Conservation (phyloP, 345 rosid genomes). For the Eucalyptus pauciflora region DNA sequence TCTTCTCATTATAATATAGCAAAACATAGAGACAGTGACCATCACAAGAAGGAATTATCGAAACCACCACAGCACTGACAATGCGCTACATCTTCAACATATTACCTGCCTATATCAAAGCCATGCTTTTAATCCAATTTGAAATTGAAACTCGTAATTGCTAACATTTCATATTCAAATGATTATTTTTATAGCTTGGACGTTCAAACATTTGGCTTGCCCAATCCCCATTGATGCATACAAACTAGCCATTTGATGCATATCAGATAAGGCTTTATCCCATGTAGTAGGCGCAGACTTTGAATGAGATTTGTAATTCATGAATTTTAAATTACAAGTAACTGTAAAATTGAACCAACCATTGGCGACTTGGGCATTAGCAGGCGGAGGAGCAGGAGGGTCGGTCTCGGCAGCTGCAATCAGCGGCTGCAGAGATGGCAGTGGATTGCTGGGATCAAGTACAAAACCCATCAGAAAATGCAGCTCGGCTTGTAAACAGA, state of each 20-base stretch:
- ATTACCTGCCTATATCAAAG: not conserved
- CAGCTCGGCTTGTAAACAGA: constrained; percentile 27
- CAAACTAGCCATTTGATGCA: not conserved
- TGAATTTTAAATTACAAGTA: not conserved
- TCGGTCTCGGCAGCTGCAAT: not conserved
- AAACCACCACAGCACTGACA: not conserved
- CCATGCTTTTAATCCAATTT: not conserved
- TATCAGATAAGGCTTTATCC: not conserved
- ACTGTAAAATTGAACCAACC: not conserved
- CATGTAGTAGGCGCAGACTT: not conserved
- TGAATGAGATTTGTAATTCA: not conserved
- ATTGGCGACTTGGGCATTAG: not conserved
- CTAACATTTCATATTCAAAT: not conserved
- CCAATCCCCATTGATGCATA: not conserved
- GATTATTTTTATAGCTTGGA: not conserved
- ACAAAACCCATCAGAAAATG: constrained; percentile 31
- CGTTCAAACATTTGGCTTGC: not conserved
- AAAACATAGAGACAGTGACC: not conserved
- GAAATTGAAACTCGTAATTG: not conserved
- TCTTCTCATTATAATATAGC: not conserved
- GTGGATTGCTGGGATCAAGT: constrained; percentile 2
- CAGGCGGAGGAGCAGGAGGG: not conserved
- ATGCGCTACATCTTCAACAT: not conserved
- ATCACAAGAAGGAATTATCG: not conserved
- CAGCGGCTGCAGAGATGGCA: not conserved